phyloP scores from a whole-genome alignment of 1,284 basidiomycete genomes.

The Cryptococcus sp. region DNA sequence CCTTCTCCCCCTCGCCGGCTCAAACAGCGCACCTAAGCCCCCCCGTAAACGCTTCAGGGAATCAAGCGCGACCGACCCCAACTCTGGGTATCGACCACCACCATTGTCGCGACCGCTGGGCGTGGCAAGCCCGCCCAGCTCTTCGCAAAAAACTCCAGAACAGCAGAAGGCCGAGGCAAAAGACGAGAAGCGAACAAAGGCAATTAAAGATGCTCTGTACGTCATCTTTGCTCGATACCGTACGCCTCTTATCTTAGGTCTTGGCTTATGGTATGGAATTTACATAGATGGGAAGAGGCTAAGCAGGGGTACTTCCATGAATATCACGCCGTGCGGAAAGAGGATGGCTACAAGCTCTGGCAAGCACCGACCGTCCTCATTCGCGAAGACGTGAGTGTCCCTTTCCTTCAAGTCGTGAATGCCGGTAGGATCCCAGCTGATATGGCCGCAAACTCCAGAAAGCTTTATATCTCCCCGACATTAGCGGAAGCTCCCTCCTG shows the following conservation, averaged over 20 bases:
- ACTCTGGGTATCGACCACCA: constrained; percentile 8
- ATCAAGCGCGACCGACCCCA: too few relatives aligned
- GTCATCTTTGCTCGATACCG: constrained; percentile 5
- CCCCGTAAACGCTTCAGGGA: too few relatives aligned
- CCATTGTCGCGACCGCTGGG: constrained; percentile 63
- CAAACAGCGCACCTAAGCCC: too few relatives aligned
- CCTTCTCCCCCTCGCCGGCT: background rate
- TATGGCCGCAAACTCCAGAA: constrained; percentile 55
- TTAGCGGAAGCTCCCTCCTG: constrained; percentile 68
- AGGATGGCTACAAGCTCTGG: constrained; percentile 86
- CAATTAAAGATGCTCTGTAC: constrained; percentile 73
- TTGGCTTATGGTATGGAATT: background rate
- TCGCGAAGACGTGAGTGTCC: constrained; percentile 70
- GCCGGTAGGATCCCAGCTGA: background rate
- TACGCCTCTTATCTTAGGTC: background rate
- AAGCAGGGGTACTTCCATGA: constrained; percentile 89
- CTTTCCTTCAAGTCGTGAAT: background rate
- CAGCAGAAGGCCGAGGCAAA: constrained; percentile 67
- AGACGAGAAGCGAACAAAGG: constrained; percentile 66
- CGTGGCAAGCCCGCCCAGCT: constrained; percentile 60
- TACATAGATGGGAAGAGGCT: constrained; percentile 71
- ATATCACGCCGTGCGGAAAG: constrained; percentile 68
- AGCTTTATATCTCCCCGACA: constrained; percentile 86
- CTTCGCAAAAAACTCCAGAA: constrained; percentile 59
- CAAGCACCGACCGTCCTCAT: constrained; percentile 85